phyloP scores from a whole-genome alignment of 139 green algal species.

The Picochlorum sp. region DNA sequence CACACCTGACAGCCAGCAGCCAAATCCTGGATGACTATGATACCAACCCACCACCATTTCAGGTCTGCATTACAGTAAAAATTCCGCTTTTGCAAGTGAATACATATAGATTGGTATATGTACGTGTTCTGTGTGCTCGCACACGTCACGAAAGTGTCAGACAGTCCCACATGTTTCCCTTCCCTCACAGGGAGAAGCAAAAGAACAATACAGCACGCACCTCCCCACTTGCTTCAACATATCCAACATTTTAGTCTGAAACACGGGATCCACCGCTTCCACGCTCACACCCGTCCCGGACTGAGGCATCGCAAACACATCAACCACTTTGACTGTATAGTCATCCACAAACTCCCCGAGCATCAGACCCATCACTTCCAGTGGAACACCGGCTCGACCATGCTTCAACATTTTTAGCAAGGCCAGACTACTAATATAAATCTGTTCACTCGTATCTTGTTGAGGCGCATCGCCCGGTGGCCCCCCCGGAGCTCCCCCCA shows the following conservation, averaged over 20 bases:
- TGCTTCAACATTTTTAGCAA: constrained; percentile 99
- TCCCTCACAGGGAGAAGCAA: too few relatives aligned
- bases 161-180: not conserved
- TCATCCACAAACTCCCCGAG: constrained; percentile 99
- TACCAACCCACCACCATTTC: constrained; percentile 99
- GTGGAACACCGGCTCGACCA: constrained; percentile 91
- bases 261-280: constrained; percentile 97
- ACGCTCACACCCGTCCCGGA: constrained; percentile 93
- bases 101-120: too few relatives aligned
- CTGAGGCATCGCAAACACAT: constrained; percentile 99
- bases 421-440: constrained; percentile 96
- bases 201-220: too few relatives aligned
- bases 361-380: constrained; percentile 99
- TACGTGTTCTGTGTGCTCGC: too few relatives aligned
- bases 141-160: too few relatives aligned
- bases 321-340: constrained; percentile 96
- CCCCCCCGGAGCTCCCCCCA: constrained; percentile 4
- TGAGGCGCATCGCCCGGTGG: constrained; percentile 52
- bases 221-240: constrained; percentile 98
- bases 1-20: constrained; percentile 98
- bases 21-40: constrained; percentile 96
- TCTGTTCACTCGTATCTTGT: constrained; percentile 92
- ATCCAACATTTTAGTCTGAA: constrained; percentile 99
- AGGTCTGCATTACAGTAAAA: constrained; percentile 59
- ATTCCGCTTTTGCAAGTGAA: too few relatives aligned